Conservation (phyloP, 768 basidiomycete species). For the Pisolithus orientalis region DNA sequence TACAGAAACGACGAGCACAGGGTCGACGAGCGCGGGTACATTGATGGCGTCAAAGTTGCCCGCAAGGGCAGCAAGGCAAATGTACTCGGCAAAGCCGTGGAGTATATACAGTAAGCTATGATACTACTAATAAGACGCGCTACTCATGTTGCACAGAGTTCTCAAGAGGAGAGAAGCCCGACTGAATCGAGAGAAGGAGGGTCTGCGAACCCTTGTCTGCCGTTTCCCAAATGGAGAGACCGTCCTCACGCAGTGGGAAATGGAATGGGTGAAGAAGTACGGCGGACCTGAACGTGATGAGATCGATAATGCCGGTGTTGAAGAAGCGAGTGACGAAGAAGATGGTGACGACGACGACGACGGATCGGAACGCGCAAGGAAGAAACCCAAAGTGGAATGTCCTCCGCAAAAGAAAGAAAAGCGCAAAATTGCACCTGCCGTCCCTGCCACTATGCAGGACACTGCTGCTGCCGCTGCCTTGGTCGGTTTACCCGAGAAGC, state of each 20-base stretch:
- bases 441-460: constrained; percentile 16
- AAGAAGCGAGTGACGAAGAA: constrained; percentile 38
- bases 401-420: constrained; percentile 42
- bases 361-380: constrained; percentile 45
- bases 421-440: constrained; percentile 27
- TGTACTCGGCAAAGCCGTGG: constrained; percentile 83
- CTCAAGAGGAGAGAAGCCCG: constrained; percentile 72
- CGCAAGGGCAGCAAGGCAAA: constrained; percentile 89
- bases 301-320: constrained; percentile 43
- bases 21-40: constrained; percentile 79
- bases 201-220: constrained; percentile 58
- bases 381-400: constrained; percentile 49
- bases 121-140: background rate
- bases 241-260: constrained; percentile 69
- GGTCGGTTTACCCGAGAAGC: constrained; percentile 54
- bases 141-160: constrained; percentile 38
- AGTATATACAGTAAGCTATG: constrained; percentile 63
- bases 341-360: constrained; percentile 37
- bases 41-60: constrained; percentile 90
- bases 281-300: constrained; percentile 74
- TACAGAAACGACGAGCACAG: constrained; percentile 37
- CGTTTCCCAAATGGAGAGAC: constrained; percentile 73
- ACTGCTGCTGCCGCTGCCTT: constrained; percentile 21
- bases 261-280: constrained; percentile 64
- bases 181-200: constrained; percentile 68